Evolutionary conservation across 148 eudicot genomes (phyloP).

Genomic region (Chenopodium album): DNA sequence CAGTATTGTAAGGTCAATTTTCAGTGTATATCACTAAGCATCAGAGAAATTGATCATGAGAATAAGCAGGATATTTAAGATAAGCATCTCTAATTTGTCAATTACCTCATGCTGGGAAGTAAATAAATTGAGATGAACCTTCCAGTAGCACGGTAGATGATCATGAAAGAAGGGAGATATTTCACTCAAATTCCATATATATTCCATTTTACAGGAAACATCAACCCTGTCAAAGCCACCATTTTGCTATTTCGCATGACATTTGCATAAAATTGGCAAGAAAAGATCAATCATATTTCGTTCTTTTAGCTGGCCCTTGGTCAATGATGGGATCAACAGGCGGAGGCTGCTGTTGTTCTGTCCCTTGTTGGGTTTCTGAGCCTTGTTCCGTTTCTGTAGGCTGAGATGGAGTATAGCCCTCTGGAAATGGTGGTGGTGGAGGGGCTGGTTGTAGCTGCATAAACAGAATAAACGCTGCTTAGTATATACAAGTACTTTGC

Average conservation of each 20-base stretch:
- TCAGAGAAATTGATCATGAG: not conserved
- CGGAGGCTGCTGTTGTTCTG: constrained; percentile 49
- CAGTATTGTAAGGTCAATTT: not conserved
- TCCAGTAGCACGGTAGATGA: not conserved
- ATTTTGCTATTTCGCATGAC: not conserved
- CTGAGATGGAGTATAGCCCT: constrained; percentile 73
- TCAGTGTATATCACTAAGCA: not conserved
- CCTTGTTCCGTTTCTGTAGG: constrained; percentile 56
- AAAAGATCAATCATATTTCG: constrained; percentile 43
- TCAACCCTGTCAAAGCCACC: not conserved
- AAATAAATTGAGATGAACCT: not conserved
- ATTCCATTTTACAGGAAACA: not conserved
- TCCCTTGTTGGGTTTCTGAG: constrained; percentile 56
- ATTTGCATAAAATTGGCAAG: not conserved
- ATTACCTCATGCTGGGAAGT: constrained; percentile 5
- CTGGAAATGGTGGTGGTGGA: constrained; percentile 89
- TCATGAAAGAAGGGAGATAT: not conserved
- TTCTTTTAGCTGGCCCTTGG: constrained; percentile 92
- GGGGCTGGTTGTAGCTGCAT: constrained; percentile 81
- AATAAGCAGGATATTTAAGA: not conserved
- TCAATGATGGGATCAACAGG: constrained; percentile 87
- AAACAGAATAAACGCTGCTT: constrained; percentile 10
- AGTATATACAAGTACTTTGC: not conserved
- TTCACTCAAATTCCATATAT: not conserved
- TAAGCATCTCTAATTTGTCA: not conserved